Base-by-base conservation (phyloP, 164 flowering plant species). In the Euptelea pleiosperma region DNA sequence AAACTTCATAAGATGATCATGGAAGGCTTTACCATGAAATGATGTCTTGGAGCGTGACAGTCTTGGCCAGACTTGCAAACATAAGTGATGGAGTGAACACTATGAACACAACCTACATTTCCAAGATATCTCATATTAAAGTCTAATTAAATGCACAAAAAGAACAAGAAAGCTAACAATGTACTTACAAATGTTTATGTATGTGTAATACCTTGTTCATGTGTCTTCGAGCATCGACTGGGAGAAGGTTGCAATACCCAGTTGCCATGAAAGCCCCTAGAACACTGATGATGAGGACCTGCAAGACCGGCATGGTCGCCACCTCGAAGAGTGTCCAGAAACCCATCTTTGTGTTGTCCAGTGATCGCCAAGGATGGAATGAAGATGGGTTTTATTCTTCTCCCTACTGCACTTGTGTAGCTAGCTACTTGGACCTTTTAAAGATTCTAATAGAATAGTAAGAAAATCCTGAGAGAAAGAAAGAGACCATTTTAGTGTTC, bases 211-310 rank as follows among this genome's bases (percentile, higher is more conserved):
- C 98, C 86, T 89, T 86, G 77, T 86, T 91, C 66, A 91, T 39
- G 25, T 82, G 70, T 58, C 52, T 80, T 31, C 92, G 73, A 33
- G 96, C 76, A 56, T 85, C 89, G 0, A 75, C 61, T 0, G 72
- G 60, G n/a, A 91, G 85, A 48, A 91, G 70, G 50, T 82, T 84
- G 66, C 71, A 71, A 37, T 76, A 79, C 2, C 58, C 69, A 49
- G 94, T 73, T 0, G 96, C 86, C 82, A 91, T 55, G 60, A 84
- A 75, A 49, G 89, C 91, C 43, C 98, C 98, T 25, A 91, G 36
- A 8, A 50, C 0, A 60, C 92, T 79, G n/a, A 91, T 77, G 4
- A 89, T 40, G 19, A 91, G 78, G 12, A 91, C 90, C 64, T 88
- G 77, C 60, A 91, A 16, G 19, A 82, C 74, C 18, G 98, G 98